These are phyloP conservation scores for Pachyrhizus erosus DNA, from an alignment of 306 rosid species.

Conservation along the genomic window DNA sequence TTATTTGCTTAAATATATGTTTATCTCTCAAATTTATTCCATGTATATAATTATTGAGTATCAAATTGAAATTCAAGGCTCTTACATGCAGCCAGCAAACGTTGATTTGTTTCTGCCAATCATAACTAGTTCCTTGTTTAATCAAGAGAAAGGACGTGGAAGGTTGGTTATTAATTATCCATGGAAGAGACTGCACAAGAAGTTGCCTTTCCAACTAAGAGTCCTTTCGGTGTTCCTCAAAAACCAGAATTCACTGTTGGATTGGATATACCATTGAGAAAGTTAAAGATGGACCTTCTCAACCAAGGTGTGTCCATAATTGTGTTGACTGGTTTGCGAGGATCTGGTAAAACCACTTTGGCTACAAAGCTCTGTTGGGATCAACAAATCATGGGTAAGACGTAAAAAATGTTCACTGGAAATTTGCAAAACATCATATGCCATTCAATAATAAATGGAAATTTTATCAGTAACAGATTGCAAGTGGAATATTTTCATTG, in stretches of 20 bases:
- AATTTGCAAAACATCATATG: too few relatives aligned
- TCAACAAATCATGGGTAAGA: conserved; percentile 49
- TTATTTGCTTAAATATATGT: too few relatives aligned
- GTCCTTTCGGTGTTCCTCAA: conserved; percentile 38
- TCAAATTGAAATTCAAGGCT: background rate
- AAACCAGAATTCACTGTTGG: conserved; percentile 48
- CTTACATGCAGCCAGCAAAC: background rate
- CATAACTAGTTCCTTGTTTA: background rate
- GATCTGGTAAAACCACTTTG: conserved; percentile 65
- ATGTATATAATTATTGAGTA: background rate
- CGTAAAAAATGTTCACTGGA: too few relatives aligned
- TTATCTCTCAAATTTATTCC: too few relatives aligned
- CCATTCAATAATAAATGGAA: background rate
- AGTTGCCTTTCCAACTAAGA: background rate
- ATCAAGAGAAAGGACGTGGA: background rate
- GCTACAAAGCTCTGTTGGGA: conserved; percentile 55
- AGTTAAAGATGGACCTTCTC: conserved; percentile 52
- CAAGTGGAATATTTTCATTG: background rate
- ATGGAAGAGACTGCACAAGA: conserved; percentile 27
- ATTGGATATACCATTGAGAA: conserved; percentile 41
- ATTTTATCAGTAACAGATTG: background rate
- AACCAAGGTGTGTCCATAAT: conserved; percentile 24
- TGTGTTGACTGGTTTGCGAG: conserved; percentile 57
- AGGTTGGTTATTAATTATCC: background rate
- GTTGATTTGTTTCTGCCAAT: background rate